Base-by-base conservation (phyloP, 2,329 filamentous ascomycete species). In the Claviceps spartinae region DNA sequence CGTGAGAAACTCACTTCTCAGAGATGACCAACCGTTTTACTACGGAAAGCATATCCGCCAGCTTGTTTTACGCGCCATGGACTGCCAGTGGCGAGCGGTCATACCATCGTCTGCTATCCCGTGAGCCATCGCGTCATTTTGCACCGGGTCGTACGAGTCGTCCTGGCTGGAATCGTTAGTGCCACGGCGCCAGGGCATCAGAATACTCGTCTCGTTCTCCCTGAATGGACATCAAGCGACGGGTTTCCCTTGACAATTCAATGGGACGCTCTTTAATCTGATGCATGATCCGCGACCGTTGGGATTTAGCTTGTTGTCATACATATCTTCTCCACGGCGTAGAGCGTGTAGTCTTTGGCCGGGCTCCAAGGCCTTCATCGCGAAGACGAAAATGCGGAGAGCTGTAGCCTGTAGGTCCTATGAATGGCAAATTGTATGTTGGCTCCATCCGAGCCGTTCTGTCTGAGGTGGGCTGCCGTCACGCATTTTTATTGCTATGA, bases 221-320 rank as follows among this genome's bases (percentile, higher is more conserved):
- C 47, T 60, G 2, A 60, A 65, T 5, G 70, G 37, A 73, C 67
- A 57, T 74, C 72, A 30, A 75, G 62, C 7, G 72, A 70, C 24
- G 72, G 72, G 56, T 74, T 75, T 47, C 64, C 63, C 4, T 64
- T 67, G 59, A 75, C 61, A 74, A 75, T 56, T 74, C 72, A 11
- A 66, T 63, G 4, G 72, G 72, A 3, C 55, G 54, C 43, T 61
- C 53, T 53, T 73, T 70, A 42, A 75, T 62, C 53, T 73, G 69
- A 52, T 73, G 70, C 30, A 70, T 71, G 57, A 75, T 72, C 37
- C 26, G 8, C 26, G 2, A 30, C 26, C 8, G 26, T 9, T 30
- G 26, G 26, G 3, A 30, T 30, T 30, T 30, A 8, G 26, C 26
- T 30, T 30, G 8, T 30, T 30, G 26, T 30, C 3, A 30, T 30